Base-by-base conservation (phyloP, 345 rosid species). In the Euphorbia pulcherrima region DNA sequence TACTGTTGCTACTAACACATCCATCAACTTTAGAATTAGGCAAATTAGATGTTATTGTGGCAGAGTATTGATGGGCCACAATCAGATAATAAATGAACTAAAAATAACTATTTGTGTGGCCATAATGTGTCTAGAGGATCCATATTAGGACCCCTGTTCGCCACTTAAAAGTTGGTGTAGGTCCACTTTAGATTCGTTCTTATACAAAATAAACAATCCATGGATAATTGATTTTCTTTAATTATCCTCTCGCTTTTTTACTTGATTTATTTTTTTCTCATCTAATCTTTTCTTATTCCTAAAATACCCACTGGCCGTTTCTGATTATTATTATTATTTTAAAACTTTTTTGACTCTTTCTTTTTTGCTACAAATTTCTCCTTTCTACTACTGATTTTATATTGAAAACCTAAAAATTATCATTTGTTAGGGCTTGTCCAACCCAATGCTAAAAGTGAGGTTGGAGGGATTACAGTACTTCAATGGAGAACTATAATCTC, bases 41-140 rank as follows among this genome's bases (percentile, higher is more conserved):
- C 56, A 26, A 27, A 3, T 5, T 28, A 17, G 54, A 59, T 37
- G 12, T 48, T 48, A 20, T 20, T 64, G 73, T 37, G 65, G 65
- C 16, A 26, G 17, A 53, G 62, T 20, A 8, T 16, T 26, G 37
- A n/a, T 26, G 24, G 17, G 41, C 59, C 51, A 27, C 50, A 12
- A 17, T 50, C 8, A 21, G 30, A 39, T 33, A 17, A 17, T 14
- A 48, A 53, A 47, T 60, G 26, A 62, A 39, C n/a, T n/a, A n/a
- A 68, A 65, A 65, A 59, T 68, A 59, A 48, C 39, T 24, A 48
- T 28, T 28, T 62, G 16, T 57, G 83, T 70, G 80, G 75, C 66
- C 64, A 30, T 62, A 18, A 28, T 29, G 37, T 23, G 29, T 59
- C 11, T 39, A 30, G 65, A 10, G 62, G 71, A 72, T 13, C 46